Base-by-base conservation (phyloP, 768 basidiomycete genomes). In the Lactarius pseudohatsudake region DNA sequence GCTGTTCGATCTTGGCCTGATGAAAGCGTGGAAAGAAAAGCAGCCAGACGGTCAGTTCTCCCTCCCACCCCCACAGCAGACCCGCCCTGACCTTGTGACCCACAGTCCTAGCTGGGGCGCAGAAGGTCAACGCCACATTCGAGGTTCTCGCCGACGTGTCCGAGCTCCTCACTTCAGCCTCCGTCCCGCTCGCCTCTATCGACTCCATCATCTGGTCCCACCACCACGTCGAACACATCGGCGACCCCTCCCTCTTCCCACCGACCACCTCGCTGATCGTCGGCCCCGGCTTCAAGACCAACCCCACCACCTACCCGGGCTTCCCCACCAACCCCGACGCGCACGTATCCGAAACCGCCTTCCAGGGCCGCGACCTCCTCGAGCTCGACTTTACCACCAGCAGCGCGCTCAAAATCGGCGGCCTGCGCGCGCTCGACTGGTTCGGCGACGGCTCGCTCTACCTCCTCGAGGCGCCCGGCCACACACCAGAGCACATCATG, bases 141-240 rank as follows among this genome's bases (percentile, higher is more conserved):
- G 47, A 64, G 2, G 20, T 40, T 54, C 11, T 18, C 9, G 13
- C 50, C 0, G 50, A 36, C 36, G 45, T 38, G 7, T 5, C 36
- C 28, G 56, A 57, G 9, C 38, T 57, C 8, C 54, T 57, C 1
- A 57, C 54, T 8, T 45, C 54, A 1, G 62, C 62, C n/a, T 63
- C 55, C 6, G 22, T 57, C 16, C 16, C 57, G 4, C 38, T 59
- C 30, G 36, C 63, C 18, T 53, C 63, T 3, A 58, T 64, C 26
- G n/a, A 55, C 22, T 15, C 63, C 8, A 56, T 56, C 36, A 22
- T 58, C n/a, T 58, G 57, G 57, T 58, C 57, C 36, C n/a, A 40
- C 40, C 57, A 58, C 22, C 57, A 58, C 20, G 0, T 2, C 15
- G 57, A 58, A 9, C 57, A 58, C n/a, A n/a, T 4, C 3, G 57